A percentile compares a stretch with the other conserved stretches of the same genome.
These are phyloP conservation scores for Xerocomellus chrysenteron DNA, from an alignment of 768 basidiomycete genomes.

Conservation along the genomic window DNA sequence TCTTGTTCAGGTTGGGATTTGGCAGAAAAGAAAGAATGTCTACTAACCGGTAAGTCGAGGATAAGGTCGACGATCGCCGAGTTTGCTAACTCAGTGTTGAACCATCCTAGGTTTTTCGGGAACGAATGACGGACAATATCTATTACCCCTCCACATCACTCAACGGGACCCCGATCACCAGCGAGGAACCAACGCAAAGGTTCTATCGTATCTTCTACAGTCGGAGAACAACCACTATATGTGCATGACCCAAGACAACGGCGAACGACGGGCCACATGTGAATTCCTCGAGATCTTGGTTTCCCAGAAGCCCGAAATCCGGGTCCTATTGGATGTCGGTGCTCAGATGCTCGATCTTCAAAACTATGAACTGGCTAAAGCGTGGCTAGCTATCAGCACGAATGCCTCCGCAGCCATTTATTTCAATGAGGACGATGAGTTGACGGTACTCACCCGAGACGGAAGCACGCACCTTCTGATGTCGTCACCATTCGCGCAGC, in stretches of 20 bases:
- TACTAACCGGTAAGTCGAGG: slow-evolving; percentile 14
- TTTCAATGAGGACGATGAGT: slow-evolving; percentile 33
- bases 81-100: neutral
- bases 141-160: slow-evolving; percentile 34
- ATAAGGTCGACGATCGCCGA: neutral
- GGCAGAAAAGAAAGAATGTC: slow-evolving; percentile 22
- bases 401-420: slow-evolving; percentile 31
- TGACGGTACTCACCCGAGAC: slow-evolving; percentile 32
- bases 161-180: slow-evolving; percentile 31
- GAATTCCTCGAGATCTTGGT: slow-evolving; percentile 33
- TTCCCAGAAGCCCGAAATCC: slow-evolving; percentile 36
- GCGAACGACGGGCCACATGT: slow-evolving; percentile 14
- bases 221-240: slow-evolving; percentile 21
- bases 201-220: slow-evolving; percentile 31
- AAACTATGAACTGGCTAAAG: slow-evolving; percentile 39
- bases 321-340: slow-evolving; percentile 53
- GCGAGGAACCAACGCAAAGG: slow-evolving; percentile 45
- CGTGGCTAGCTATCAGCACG: slow-evolving; percentile 38
- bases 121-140: slow-evolving; percentile 41
- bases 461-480: slow-evolving; percentile 27
- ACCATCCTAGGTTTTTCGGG: slow-evolving; percentile 35
- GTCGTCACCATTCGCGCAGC: slow-evolving; percentile 35
- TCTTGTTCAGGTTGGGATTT: slow-evolving; percentile 39
- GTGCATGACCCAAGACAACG: slow-evolving; percentile 4
- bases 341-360: slow-evolving; percentile 54